Evolutionary conservation across 345 rosid genomes (phyloP).

Genomic region (Hibiscus trionum): DNA sequence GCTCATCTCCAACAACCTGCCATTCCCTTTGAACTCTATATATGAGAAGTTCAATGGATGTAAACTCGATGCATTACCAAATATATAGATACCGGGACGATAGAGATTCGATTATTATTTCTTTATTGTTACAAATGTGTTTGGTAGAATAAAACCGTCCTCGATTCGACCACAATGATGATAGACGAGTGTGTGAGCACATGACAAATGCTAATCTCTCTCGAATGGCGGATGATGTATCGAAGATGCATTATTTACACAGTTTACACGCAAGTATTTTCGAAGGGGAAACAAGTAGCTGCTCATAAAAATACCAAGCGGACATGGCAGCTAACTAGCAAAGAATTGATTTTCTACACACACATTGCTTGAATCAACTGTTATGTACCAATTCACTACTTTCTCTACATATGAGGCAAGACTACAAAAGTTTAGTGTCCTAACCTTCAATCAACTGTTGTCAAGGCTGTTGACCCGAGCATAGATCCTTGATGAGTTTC

Average conservation of each 20-base stretch:
- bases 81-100: too few relatives aligned
- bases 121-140: too few relatives aligned
- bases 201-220: too few relatives aligned
- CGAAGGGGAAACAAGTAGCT: not conserved
- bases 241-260: not conserved
- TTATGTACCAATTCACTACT: not conserved
- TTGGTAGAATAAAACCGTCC: too few relatives aligned
- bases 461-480: slow-evolving; percentile 1
- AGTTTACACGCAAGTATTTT: not conserved
- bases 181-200: too few relatives aligned
- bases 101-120: too few relatives aligned
- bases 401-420: not conserved
- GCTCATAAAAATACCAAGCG: not conserved
- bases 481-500: not conserved
- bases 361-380: not conserved
- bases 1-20: too few relatives aligned
- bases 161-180: too few relatives aligned
- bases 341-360: not conserved
- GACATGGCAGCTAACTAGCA: not conserved
- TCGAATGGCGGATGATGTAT: not conserved
- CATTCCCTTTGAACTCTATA: too few relatives aligned
- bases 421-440: not conserved
- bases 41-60: too few relatives aligned
- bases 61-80: too few relatives aligned
- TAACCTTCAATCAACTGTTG: not conserved